Base-by-base conservation (phyloP, 2,329 filamentous ascomycete species). In the Aspergillus sp. region DNA sequence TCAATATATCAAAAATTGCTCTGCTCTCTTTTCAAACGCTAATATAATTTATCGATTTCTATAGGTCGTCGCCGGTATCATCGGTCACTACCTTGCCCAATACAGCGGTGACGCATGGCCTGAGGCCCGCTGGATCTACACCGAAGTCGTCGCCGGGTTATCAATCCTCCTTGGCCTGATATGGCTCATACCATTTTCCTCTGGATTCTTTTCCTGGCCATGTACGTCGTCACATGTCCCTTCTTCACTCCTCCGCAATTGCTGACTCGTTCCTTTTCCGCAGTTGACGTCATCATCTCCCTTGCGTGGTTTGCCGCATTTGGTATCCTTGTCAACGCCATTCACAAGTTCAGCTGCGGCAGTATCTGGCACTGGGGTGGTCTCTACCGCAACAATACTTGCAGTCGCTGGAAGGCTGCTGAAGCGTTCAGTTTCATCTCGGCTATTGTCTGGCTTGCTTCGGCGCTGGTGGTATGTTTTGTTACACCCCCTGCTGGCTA, bases 401-500 rank as follows among this genome's bases (percentile, higher is more conserved):
- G 90, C 75, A 82, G 84, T 60, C 84, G 86, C 67, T 90, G 86
- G 84, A 91, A 89, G 77, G 85, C 90, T 42, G 81, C 85, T 62
- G 84, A 90, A 67, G 89, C 89, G 4, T 92, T 92, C 70, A 79
- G 82, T 52, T 92, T 92, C 77, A 75, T 92, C 57, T 88, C 87
- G 2, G 88, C 88, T 58, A 82, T 90, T 65, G 80, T 87, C 70
- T 92, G 89, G 89, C 82, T 92, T 42, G 84, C 80, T 11, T 89
- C 86, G 50, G 83, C 82, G 15, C 69, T 89, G 19, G 70, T 90
- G 82, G 76, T 79, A 70, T 41, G 72, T 70, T 53, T 19, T 44
- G 55, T 57, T 21, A 38, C 6, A 8, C 4, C 7, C 4, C 38
- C 11, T 15, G 2, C 13, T 39, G 27, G n/a, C 32, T 44, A 21